Evolutionary conservation across 345 rosid species (phyloP).

Genomic region (Ceriops tagal): DNA sequence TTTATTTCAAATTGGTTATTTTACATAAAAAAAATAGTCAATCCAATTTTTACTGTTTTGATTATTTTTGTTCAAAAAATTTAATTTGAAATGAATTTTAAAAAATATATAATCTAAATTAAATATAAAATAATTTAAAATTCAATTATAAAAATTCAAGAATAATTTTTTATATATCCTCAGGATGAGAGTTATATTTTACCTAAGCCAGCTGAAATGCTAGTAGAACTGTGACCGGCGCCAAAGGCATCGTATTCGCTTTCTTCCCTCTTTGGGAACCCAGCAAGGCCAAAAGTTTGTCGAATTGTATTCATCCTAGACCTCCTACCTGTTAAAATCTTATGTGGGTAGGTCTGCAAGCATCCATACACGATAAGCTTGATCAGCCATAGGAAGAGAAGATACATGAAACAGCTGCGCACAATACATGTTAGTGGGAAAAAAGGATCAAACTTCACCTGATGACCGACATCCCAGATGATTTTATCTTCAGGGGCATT

Average conservation of each 20-base stretch:
- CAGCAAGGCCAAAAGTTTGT: conserved; percentile 44
- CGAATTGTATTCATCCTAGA: conserved; percentile 43
- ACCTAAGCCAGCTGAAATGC: conserved; percentile 55
- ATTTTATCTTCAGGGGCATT: conserved; percentile 46
- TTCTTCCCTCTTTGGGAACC: conserved; percentile 49
- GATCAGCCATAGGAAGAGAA: not conserved
- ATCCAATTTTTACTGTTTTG: too few species aligned
- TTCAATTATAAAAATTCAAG: too few species aligned
- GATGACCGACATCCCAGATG: conserved; percentile 62
- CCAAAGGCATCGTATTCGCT: conserved; percentile 49
- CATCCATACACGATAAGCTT: not conserved
- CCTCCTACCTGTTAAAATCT: conserved; percentile 45
- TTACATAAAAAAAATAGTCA: too few species aligned
- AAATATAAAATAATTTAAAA: too few species aligned
- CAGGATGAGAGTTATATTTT: not conserved
- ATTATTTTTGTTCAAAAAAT: too few species aligned
- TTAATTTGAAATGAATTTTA: too few species aligned
- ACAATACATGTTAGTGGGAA: not conserved
- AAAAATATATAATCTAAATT: too few species aligned
- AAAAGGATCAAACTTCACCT: conserved; percentile 24
- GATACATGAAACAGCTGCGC: not conserved
- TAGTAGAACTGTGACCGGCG: conserved; percentile 55
- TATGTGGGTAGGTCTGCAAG: conserved; percentile 41
- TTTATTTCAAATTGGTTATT: too few species aligned
- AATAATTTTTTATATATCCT: too few species aligned